These are phyloP conservation scores for Phaseolus lunatus DNA, from an alignment of 306 rosid genomes.

Conservation along the genomic window DNA sequence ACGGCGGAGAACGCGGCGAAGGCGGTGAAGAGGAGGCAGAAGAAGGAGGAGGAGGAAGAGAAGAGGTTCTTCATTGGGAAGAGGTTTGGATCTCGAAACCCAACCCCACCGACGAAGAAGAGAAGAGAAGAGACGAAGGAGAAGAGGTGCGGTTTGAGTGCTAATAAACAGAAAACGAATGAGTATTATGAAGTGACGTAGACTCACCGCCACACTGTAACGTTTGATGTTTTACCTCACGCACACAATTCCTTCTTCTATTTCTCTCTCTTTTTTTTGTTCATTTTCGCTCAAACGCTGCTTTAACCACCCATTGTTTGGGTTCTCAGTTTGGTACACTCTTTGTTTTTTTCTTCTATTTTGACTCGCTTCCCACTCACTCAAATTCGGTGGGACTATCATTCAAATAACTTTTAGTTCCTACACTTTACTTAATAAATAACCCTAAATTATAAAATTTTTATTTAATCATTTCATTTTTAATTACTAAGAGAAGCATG, in stretches of 20 bases:
- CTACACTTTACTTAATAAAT: too few species aligned
- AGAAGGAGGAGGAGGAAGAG: constrained; percentile 5
- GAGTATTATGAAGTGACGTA: constrained; percentile 42
- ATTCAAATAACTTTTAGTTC: neutral
- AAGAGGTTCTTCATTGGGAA: constrained; percentile 9
- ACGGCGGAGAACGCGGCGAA: constrained; percentile 38
- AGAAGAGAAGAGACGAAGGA: constrained; percentile 8
- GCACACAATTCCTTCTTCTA: neutral
- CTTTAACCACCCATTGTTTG: neutral
- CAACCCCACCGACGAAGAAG: neutral
- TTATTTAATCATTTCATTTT: too few species aligned
- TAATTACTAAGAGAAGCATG: too few species aligned
- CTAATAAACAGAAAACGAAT: constrained; percentile 31
- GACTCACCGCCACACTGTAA: constrained; percentile 52
- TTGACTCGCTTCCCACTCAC: neutral
- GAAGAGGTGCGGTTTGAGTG: constrained; percentile 5
- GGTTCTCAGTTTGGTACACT: neutral
- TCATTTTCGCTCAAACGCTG: neutral
- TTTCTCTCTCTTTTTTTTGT: neutral
- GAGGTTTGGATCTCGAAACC: neutral
- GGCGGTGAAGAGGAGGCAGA: constrained; percentile 20
- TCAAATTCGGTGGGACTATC: neutral
- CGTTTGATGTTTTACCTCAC: constrained; percentile 48
- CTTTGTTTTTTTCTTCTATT: neutral
- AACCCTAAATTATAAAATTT: too few species aligned